Conservation (phyloP, 257 asterid genomes). For the Plectranthus barbatus region DNA sequence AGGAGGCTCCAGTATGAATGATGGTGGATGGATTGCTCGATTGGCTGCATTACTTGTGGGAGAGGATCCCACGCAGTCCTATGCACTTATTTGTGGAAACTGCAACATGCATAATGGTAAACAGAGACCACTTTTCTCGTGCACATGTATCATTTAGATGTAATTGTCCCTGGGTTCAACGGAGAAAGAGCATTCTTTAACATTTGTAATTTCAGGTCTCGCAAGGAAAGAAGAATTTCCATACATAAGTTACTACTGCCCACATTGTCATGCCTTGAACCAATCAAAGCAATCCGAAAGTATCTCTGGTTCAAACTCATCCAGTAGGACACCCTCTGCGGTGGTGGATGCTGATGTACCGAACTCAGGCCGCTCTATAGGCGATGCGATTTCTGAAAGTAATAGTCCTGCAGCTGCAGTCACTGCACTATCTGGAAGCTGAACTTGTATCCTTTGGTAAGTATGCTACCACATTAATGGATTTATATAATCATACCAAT, state of each 20-base stretch:
- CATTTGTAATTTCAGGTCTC: slow-evolving; percentile 48
- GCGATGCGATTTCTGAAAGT: not conserved
- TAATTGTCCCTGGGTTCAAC: not conserved
- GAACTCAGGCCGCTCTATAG: not conserved
- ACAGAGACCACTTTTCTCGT: not conserved
- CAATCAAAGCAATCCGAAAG: slow-evolving; percentile 37
- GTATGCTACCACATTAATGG: not conserved
- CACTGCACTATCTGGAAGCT: slow-evolving; percentile 19
- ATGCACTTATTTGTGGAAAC: slow-evolving; percentile 75
- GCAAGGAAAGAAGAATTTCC: slow-evolving; percentile 84
- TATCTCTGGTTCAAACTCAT: slow-evolving; percentile 31
- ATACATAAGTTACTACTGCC: slow-evolving; percentile 74
- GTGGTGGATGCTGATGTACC: slow-evolving; percentile 22
- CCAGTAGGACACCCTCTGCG: slow-evolving; percentile 16
- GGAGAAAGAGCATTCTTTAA: not conserved
- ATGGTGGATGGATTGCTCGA: slow-evolving; percentile 73
- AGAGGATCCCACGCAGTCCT: slow-evolving; percentile 73
- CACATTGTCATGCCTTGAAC: slow-evolving; percentile 78
- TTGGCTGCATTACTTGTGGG: slow-evolving; percentile 84
- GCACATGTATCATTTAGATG: not conserved
- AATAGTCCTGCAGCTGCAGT: slow-evolving; percentile 16
- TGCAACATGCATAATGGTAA: slow-evolving; percentile 79
- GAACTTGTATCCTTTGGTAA: not conserved
- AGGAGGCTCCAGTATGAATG: slow-evolving; percentile 27
- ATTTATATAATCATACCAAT: not conserved